Base-by-base conservation (phyloP, 176 grass and related monocot genomes). In the Aechmea fasciata region DNA sequence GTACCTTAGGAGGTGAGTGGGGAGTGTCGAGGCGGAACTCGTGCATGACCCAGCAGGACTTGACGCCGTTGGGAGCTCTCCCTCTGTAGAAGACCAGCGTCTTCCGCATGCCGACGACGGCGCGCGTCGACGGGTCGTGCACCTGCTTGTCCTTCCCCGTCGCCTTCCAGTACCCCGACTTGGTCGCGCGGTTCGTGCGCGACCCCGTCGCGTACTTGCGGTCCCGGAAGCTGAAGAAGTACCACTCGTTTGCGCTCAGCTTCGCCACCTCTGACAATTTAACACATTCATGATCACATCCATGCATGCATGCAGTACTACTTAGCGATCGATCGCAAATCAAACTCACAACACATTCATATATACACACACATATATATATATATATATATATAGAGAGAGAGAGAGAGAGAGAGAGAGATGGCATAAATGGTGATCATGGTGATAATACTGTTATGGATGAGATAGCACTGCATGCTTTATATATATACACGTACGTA, bases 21-120 rank as follows among this genome's bases (percentile, higher is more conserved):
- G 77, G 76, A 18, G 82, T 83, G 49, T 92, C 85, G 1, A 88
- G 76, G 47, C 85, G 75, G 48, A 92, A 92, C 70, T 92, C 89
- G 12, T 92, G 89, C 89, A 92, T 92, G 52, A 92, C 82, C 89
- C 90, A 92, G 3, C 63, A 48, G 11, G 82, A 81, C 77, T 88
- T 92, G 3, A 51, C 23, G 3, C 90, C 90, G 6, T 78, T 92
- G 1, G 85, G 90, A n/a, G 90, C 90, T 17, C 90, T 69, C 0
- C 90, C 90, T 24, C 28, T 47, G n/a, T 92, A 83, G 66, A 92
- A 92, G 11, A 92, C 90, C 47, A 92, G 49, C 9, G 85, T 92
- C 82, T 92, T 92, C 52, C 90, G 83, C 90, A 85, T 92, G 41
- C 90, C 90, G 25, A 88, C 79, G 1, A 78, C 48, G 9, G 57